These are phyloP conservation scores for Tricladium varicosporioides DNA, from an alignment of 2,329 filamentous ascomycete genomes.

Conservation along the genomic window DNA sequence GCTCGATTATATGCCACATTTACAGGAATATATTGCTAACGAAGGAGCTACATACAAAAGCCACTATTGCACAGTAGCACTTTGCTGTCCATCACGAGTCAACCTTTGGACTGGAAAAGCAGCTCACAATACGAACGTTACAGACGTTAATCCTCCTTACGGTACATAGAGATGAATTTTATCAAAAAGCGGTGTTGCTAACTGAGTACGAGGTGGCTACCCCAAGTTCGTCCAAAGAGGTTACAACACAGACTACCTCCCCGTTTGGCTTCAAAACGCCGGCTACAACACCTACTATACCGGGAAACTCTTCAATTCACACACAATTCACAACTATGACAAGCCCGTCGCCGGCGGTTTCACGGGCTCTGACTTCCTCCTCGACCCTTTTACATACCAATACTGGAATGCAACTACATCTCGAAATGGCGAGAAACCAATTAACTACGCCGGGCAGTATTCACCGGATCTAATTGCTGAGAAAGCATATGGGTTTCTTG, in stretches of 20 bases:
- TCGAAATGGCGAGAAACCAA: constrained; percentile 53
- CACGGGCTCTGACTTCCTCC: constrained; percentile 47
- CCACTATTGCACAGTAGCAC: constrained; percentile 57
- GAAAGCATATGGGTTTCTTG: constrained; percentile 57
- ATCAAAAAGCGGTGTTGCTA: neutral
- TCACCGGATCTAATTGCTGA: constrained; percentile 54
- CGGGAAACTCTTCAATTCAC: constrained; percentile 66
- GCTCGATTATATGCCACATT: constrained; percentile 51
- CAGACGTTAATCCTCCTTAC: constrained; percentile 44
- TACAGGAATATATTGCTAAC: constrained; percentile 50
- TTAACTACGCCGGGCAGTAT: constrained; percentile 46
- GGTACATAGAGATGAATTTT: constrained; percentile 33
- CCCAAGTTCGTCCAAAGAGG: constrained; percentile 63
- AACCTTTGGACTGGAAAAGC: constrained; percentile 58
- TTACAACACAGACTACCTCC: constrained; percentile 64
- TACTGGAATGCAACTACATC: constrained; percentile 64
- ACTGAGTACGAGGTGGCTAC: constrained; percentile 47
- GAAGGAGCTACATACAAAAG: constrained; percentile 53
- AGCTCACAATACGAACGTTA: constrained; percentile 62
- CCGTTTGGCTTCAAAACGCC: constrained; percentile 63
- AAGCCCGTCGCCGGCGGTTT: constrained; percentile 55
- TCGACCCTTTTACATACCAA: constrained; percentile 64
- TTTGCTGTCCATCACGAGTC: constrained; percentile 61
- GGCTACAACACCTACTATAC: constrained; percentile 71
- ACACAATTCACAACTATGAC: constrained; percentile 58